Base-by-base conservation (phyloP, 2,329 filamentous ascomycete species). In the Xylaria sp. region DNA sequence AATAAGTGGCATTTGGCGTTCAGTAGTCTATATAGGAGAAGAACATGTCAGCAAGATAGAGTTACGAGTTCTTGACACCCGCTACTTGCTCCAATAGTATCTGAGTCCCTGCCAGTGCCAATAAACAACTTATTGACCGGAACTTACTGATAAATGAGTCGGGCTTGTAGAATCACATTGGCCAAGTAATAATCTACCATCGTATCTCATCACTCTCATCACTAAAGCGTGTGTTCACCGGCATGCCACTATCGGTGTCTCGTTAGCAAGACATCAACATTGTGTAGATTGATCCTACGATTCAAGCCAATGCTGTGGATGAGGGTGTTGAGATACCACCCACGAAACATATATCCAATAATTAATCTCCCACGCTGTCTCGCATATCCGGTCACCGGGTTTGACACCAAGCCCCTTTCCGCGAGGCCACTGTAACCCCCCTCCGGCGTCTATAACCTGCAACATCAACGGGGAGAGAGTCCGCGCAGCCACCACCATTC, bases 261-360 rank as follows among this genome's bases (percentile, higher is more conserved):
- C 28, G 25, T 34, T 23, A 39, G n/a, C 31, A 31, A 41, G 54
- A 65, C 50, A 37, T 31, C 18, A 15, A 25, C 18, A 18, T 18
- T 2, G 7, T 18, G 18, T 44, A 46, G 15, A 1, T 8, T 23
- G 59, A 18, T 54, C 48, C 51, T 51, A 39, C 56, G 20, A 18
- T 55, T 10, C 18, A 34, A 8, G 25, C 28, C 20, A 18, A 34
- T 18, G 15, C 18, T 12, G 41, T 50, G 41, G n/a, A 41, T 18
- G 28, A 54, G 39, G 60, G 54, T 39, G 23, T 55, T 51, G 23
- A 65, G 20, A 60, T 55, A 44, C 55, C 28, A 67, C 60, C 60
- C 48, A 54, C 46, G 54, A 46, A 48, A 50, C 46, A 20, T 15
- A 28, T 58, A 8, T 58, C n/a, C 3, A 15, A 63, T 63, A 51